Percentiles rank a stretch among this genome's conserved stretches.
Evolutionary conservation across 164 flowering plant genomes (phyloP).

Genomic region (Euptelea pleiosperma): DNA sequence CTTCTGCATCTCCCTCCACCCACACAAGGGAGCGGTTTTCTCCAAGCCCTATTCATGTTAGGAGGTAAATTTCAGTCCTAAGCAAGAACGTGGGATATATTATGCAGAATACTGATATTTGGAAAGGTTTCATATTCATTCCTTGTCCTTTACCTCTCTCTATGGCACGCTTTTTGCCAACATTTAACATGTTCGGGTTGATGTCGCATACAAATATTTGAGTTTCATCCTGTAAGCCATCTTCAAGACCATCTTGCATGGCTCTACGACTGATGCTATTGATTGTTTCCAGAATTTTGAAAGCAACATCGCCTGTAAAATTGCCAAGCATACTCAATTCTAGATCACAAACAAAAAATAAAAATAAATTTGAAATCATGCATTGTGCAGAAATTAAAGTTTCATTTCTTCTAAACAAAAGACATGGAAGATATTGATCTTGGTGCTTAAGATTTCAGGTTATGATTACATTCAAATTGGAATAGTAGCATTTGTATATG

Average conservation of each 20-base stretch:
- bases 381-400: not conserved
- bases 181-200: conserved; percentile 87
- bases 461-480: no score
- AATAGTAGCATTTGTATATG: no score
- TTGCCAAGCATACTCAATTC: conserved; percentile 3
- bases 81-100: not conserved
- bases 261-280: conserved; percentile 59
- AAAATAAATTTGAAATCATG: not conserved
- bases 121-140: conserved; percentile 4
- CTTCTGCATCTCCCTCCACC: conserved; percentile 99
- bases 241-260: conserved; percentile 39
- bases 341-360: not conserved
- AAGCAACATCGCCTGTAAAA: conserved; percentile 90
- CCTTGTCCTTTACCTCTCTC: conserved; percentile 63
- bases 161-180: conserved; percentile 79
- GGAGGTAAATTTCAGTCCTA: conserved; percentile 2
- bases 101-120: not conserved
- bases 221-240: conserved; percentile 61
- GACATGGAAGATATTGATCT: not conserved
- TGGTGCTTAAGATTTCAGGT: no score
- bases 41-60: conserved; percentile 49
- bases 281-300: conserved; percentile 65
- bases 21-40: conserved; percentile 61
- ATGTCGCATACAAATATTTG: conserved; percentile 88
- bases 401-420: not conserved